Conservation (phyloP, 257 asterid genomes). For the Cinchona pubescens region DNA sequence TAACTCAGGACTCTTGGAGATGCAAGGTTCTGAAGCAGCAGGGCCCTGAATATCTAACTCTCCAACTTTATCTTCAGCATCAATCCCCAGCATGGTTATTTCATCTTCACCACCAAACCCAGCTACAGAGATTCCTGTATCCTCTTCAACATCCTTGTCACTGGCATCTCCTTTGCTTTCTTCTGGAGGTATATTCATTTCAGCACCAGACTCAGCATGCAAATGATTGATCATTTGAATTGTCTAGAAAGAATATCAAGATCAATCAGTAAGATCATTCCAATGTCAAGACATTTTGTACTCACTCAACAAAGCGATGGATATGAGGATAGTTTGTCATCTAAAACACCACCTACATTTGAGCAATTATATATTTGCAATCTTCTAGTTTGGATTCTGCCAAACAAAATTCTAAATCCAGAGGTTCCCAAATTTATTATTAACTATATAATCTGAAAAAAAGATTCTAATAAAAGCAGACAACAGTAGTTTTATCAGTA, state of each 20-base stretch:
- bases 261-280: background rate
- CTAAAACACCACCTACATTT: background rate
- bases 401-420: too few species aligned
- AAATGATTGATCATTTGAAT: conserved; percentile 23
- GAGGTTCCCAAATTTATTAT: background rate
- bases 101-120: conserved; percentile 17
- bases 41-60: conserved; percentile 9
- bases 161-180: conserved; percentile 18
- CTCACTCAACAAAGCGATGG: background rate
- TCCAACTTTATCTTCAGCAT: conserved; percentile 24
- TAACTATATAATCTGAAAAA: background rate
- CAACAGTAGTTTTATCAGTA: background rate
- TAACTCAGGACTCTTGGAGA: conserved; percentile 21
- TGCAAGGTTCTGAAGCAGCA: conserved; percentile 9
- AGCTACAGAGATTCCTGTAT: conserved; percentile 19
- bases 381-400: background rate
- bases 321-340: background rate
- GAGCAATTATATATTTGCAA: background rate
- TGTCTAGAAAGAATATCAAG: background rate
- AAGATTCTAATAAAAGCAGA: background rate
- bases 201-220: conserved; percentile 21
- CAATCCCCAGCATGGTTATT: conserved; percentile 21
- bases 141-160: conserved; percentile 17
- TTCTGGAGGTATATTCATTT: conserved; percentile 18
- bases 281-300: background rate